Evolutionary conservation across 2,329 filamentous ascomycete genomes (phyloP).

Genomic region (Curvularia hawaiiensis): DNA sequence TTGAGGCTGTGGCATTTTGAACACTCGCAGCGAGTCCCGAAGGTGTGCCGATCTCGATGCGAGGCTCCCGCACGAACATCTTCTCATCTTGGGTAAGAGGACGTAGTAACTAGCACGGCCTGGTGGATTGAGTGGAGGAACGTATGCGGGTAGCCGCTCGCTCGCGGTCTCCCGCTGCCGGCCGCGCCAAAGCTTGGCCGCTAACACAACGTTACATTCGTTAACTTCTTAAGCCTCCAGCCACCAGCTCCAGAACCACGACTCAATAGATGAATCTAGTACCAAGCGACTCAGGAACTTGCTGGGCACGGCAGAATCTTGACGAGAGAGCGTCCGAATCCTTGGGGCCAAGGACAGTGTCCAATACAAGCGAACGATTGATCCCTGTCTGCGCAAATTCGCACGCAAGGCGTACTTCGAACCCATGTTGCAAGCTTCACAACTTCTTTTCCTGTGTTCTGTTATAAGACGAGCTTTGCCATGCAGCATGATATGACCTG

Average conservation of each 20-base stretch:
- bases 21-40: background rate
- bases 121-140: conserved; percentile 2
- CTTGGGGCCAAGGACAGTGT: background rate
- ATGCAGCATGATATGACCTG: background rate
- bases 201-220: conserved; percentile 4
- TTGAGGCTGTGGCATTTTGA: background rate
- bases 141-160: conserved; percentile 7
- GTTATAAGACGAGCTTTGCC: background rate
- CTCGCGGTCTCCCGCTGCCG: conserved; percentile 7
- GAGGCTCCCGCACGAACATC: background rate
- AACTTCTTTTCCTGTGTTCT: background rate
- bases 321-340: background rate
- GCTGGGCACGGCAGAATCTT: background rate
- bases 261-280: background rate
- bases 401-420: background rate
- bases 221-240: background rate
- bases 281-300: background rate
- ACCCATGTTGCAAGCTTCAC: background rate
- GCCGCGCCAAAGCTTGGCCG: background rate
- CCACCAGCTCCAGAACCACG: background rate
- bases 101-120: background rate
- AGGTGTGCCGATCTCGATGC: background rate
- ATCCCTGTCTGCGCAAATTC: background rate
- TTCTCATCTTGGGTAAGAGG: background rate
- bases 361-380: background rate